Conservation (phyloP, 179 eudicot species). For the Carnegiea gigantea region DNA sequence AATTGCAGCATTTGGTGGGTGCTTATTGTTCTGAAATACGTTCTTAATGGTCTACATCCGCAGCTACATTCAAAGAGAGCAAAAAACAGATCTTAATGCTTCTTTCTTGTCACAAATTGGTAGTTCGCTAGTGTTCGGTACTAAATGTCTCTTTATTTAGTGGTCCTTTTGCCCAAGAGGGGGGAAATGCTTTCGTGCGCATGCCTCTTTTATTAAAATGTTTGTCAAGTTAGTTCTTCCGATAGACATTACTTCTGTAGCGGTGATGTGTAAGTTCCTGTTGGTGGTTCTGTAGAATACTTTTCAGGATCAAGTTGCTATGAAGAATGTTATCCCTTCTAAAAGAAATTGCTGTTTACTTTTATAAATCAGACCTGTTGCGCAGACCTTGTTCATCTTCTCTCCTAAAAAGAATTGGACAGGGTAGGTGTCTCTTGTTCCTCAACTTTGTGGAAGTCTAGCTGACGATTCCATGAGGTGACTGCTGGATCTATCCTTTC, state of each 20-base stretch:
- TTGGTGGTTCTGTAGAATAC: background rate
- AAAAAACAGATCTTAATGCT: background rate
- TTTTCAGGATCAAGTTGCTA: background rate
- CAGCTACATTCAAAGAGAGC: background rate
- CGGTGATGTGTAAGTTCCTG: background rate
- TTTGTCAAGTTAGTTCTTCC: background rate
- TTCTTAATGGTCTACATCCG: background rate
- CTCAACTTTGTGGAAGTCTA: background rate
- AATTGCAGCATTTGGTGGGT: background rate
- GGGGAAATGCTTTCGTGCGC: background rate
- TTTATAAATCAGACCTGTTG: background rate
- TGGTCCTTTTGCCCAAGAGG: background rate
- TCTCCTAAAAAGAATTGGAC: background rate
- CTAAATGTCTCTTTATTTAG: background rate
- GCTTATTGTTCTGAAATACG: background rate
- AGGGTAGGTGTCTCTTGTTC: background rate
- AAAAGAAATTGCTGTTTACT: background rate
- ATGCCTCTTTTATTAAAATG: background rate
- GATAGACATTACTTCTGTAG: background rate
- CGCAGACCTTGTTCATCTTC: background rate
- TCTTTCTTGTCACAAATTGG: background rate
- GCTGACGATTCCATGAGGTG: background rate
- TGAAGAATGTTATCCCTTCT: background rate
- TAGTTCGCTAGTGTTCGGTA: background rate
- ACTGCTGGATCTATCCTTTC: background rate